Evolutionary conservation across 2,329 filamentous ascomycete genomes (phyloP), one percentile per base, ranked within the genome.

Genomic region (Drechslera avenae): DNA sequence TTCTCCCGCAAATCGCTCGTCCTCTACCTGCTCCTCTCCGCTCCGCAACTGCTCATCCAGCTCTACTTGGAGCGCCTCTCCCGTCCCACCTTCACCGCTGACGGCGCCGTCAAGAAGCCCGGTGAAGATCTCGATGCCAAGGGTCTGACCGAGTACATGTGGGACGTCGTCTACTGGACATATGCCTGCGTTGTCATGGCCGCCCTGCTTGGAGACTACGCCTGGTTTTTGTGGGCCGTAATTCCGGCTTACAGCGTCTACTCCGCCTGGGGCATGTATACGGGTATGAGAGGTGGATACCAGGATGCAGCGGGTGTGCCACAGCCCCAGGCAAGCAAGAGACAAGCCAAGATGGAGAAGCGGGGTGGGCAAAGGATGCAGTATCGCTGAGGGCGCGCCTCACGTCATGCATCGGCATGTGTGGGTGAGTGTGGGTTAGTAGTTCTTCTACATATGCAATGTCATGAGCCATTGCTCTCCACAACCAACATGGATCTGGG

Each of bases 141-240:
- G 28, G 94, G 94, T 4, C 77, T 99, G 78, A 97, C 93, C 9
- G 94, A 97, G 76, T 97, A 95, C 79, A 90, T 97, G 88, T 99
- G 96, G 83, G 94, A 99, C 76, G 84, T 96, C 41, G 79, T 96
- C 45, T 97, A 96, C 84, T 91, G 96, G 78, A 97, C 91, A 0
- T 97, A 92, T 87, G 86, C 84, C 9, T 89, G 86, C 46, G 78
- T 90, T 33, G 75, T 87, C 7, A 73, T 88, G n/a, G 91, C 87
- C 12, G 82, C 88, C 13, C 57, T 96, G 21, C 83, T 93, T 39
- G 94, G 94, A 3, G 91, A 97, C 72, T 87, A 87, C 78, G 89
- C 79, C 3, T 90, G 87, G 87, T 84, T 84, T 79, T 59, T 85
- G 30, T 89, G 82, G 72, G 46, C 59, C 3, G 68, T 76, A 0